phyloP scores from a whole-genome alignment of 768 basidiomycete species.

The Leucocoprinus leucothites region DNA sequence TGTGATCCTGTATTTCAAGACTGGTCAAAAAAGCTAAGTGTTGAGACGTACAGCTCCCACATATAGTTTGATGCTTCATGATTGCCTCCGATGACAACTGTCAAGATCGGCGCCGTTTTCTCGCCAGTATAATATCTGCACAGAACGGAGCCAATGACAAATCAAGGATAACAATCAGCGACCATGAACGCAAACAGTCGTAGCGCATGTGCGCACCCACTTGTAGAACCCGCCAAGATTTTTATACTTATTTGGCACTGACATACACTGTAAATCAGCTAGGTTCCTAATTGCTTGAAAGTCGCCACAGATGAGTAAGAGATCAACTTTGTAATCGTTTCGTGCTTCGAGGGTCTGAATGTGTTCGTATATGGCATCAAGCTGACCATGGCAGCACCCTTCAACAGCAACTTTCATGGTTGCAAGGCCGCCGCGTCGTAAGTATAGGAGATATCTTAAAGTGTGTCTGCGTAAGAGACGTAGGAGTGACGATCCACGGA shows the following conservation, averaged over 20 bases:
- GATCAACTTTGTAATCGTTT: constrained; percentile 69
- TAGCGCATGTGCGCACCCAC: constrained; percentile 35
- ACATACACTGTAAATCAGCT: constrained; percentile 84
- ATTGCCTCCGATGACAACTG: constrained; percentile 95
- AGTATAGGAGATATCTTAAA: neutral
- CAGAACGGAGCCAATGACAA: neutral
- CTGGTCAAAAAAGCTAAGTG: neutral
- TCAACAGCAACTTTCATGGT: constrained; percentile 10
- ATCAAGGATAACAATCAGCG: constrained; percentile 4
- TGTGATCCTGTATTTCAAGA: constrained; percentile 23
- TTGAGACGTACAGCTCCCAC: constrained; percentile 79
- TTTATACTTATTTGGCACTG: constrained; percentile 88
- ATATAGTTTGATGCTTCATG: constrained; percentile 97
- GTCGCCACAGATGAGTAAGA: constrained; percentile 93
- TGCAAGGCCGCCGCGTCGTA: neutral
- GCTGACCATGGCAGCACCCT: constrained; percentile 85
- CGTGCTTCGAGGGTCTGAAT: constrained; percentile 59
- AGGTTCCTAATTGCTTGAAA: constrained; percentile 90
- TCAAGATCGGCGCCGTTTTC: constrained; percentile 79
- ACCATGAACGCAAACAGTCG: neutral
- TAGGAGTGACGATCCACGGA: neutral
- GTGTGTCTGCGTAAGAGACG: neutral
- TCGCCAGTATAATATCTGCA: constrained; percentile 84
- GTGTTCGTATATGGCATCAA: constrained; percentile 82
- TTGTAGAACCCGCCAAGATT: constrained; percentile 81